Evolutionary conservation across 345 rosid genomes (phyloP).

Genomic region (Acer negundo): DNA sequence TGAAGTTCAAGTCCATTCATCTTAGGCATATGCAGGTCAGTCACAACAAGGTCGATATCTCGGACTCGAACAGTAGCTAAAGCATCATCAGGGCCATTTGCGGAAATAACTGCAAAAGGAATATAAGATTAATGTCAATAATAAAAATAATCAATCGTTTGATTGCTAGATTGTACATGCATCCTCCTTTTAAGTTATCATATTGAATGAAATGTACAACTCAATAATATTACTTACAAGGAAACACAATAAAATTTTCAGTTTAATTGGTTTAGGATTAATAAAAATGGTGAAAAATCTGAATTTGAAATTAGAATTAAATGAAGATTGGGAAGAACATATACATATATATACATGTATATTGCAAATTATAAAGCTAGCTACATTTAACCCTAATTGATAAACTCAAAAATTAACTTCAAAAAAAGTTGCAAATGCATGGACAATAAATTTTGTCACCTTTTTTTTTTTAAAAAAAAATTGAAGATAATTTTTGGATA

Average conservation of each 20-base stretch:
- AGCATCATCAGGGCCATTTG: neutral
- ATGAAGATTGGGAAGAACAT: neutral
- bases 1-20: neutral
- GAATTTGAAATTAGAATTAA: neutral
- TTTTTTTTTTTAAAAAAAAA: too few species aligned
- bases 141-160: neutral
- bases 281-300: neutral
- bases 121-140: neutral
- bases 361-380: neutral
- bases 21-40: neutral
- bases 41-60: neutral
- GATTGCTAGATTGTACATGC: neutral
- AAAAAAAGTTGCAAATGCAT: neutral
- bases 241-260: neutral
- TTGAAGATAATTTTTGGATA: neutral
- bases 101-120: neutral
- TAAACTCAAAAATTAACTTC: neutral
- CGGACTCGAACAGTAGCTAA: neutral
- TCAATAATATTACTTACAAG: neutral
- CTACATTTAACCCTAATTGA: neutral
- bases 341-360: neutral
- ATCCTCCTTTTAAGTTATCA: neutral
- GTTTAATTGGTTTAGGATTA: neutral
- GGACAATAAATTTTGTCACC: neutral
- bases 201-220: neutral